Percentiles rank a stretch among this genome's conserved stretches.
These are phyloP conservation scores for Clarireedia homoeocarpa DNA, from an alignment of 2,329 filamentous ascomycete genomes.

Conservation along the genomic window DNA sequence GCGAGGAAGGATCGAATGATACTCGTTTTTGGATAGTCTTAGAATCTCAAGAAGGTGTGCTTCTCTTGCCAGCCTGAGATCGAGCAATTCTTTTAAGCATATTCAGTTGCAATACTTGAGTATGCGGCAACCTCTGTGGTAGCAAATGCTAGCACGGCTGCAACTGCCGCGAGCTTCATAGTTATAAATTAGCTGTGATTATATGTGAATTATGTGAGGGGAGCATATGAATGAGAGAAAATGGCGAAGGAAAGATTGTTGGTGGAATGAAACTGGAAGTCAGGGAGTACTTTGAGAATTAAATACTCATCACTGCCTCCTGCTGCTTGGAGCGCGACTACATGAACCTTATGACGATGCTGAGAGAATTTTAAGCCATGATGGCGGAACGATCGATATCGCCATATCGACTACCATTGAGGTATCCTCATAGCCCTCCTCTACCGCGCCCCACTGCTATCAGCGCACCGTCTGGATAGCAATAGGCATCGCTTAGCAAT, in stretches of 20 bases:
- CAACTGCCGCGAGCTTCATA: background rate
- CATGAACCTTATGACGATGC: too few species aligned
- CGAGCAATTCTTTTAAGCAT: background rate
- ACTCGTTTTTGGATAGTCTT: slow-evolving; percentile 4
- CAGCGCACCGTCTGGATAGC: too few species aligned
- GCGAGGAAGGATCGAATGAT: slow-evolving; percentile 3
- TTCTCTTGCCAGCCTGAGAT: background rate
- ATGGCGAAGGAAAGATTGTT: background rate
- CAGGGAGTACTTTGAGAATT: too few species aligned
- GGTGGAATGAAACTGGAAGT: too few species aligned
- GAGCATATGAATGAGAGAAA: background rate
- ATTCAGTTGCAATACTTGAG: background rate
- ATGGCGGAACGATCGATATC: too few species aligned
- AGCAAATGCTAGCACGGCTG: background rate
- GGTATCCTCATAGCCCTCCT: too few species aligned
- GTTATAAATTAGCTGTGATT: background rate
- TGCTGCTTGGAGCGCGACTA: too few species aligned
- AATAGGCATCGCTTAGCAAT: too few species aligned
- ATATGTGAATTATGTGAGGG: background rate
- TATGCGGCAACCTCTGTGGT: background rate
- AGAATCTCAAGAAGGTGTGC: background rate
- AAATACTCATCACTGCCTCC: too few species aligned
- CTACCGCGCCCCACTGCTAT: too few species aligned
- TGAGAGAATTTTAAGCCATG: too few species aligned
- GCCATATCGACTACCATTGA: too few species aligned